Evolutionary conservation across 345 rosid genomes (phyloP), one percentile per base, ranked within the genome.

Genomic region (Salix dunnii): DNA sequence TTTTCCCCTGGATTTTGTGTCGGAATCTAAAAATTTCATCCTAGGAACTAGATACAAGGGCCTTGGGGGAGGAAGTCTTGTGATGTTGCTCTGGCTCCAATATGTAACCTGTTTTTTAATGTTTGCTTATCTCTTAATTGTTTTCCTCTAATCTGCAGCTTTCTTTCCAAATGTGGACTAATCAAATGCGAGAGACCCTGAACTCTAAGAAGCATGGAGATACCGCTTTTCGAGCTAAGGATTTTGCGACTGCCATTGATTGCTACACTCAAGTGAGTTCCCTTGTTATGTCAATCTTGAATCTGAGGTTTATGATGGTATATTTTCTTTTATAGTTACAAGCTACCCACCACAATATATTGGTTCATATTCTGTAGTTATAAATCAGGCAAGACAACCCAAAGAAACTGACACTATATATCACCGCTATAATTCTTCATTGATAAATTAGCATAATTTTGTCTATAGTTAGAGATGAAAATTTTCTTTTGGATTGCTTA

Each of bases 121-220:
- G 23, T 33, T 11, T 46, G 17, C 14, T 46, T 66, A 3, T 12
- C 61, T 46, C 73, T 13, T 12, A 13, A 18, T 27, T 33, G 25
- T 12, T 17, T 62, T 42, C 36, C 21, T 33, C 49, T 62, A 78
- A 36, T 51, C 10, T 78, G 81, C 88, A 92, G 97, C 97, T 92
- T 74, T 96, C 99, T 77, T 96, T 96, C 74, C 99, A 96, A 87
- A 85, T 96, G 96, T 96, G 99, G 99, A 91, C 99, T 72, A 88
- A 82, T 84, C 92, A 86, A 84, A 88, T 96, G 97, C 99, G 93
- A 84, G 98, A 96, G 79, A 91, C 97, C 62, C 79, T 84, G 81
- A 94, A 93, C 62, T 89, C 92, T 62, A 96, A 92, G 91, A 93
- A 91, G 82, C 97, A 84, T 64, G 99, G 99, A 53, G 99, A 96